Conservation (phyloP, 371 early-diverging fungal genomes). For the Phascolomyces articulosus region DNA sequence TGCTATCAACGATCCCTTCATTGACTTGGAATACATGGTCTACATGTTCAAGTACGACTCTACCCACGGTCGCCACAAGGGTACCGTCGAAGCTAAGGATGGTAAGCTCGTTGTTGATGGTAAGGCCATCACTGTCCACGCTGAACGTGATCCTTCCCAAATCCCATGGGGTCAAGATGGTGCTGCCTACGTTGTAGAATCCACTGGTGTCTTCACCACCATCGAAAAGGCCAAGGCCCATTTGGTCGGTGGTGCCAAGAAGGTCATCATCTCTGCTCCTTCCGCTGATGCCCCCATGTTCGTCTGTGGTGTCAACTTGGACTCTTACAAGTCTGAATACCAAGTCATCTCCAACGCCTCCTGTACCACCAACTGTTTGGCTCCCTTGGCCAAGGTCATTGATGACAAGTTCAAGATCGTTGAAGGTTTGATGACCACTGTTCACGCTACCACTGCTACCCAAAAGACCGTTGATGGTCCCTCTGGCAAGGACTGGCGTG, state of each 20-base stretch:
- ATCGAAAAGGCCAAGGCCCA: conserved; percentile 89
- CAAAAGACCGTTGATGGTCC: conserved; percentile 99
- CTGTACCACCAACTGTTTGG: conserved; percentile 99
- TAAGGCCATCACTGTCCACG: conserved; percentile 73
- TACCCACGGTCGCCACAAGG: conserved; percentile 93
- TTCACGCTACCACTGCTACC: conserved; percentile 98
- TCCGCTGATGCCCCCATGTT: conserved; percentile 90
- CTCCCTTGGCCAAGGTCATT: conserved; percentile 98
- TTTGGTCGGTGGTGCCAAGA: conserved; percentile 94
- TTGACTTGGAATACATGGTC: conserved; percentile 94
- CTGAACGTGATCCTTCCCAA: conserved; percentile 77
- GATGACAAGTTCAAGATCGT: conserved; percentile 92
- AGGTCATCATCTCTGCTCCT: conserved; percentile 99
- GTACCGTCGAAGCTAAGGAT: conserved; percentile 74
- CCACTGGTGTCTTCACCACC: conserved; percentile 98
- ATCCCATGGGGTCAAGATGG: conserved; percentile 92
- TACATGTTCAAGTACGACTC: conserved; percentile 99
- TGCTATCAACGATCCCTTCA: conserved; percentile 99
- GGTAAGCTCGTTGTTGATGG: conserved; percentile 90
- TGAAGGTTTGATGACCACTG: conserved; percentile 94
- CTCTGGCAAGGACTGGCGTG: conserved; percentile 96
- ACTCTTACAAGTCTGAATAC: conserved; percentile 84
- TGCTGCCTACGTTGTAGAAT: conserved; percentile 97
- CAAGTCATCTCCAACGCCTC: conserved; percentile 97
- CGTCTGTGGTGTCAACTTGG: conserved; percentile 94